phyloP scores from a whole-genome alignment of 2,329 filamentous ascomycete species.

The Aspergillus flavus region DNA sequence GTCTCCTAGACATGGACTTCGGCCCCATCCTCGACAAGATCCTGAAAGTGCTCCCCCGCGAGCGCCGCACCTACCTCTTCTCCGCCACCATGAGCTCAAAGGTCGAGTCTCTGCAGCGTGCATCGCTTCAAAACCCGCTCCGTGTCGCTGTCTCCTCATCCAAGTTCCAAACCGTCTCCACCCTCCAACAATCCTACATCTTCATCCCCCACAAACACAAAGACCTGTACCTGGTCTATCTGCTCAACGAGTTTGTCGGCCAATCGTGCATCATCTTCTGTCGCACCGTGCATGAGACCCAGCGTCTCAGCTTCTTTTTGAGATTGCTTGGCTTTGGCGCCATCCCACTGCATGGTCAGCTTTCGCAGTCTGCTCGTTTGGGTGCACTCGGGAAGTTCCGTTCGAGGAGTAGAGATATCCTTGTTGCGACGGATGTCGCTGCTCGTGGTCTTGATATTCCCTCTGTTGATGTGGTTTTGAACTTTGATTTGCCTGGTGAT shows the following conservation, averaged over 20 bases:
- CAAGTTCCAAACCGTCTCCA: constrained; percentile 90
- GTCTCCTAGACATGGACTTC: constrained; percentile 91
- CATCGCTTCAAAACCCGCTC: constrained; percentile 81
- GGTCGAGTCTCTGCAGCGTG: constrained; percentile 88
- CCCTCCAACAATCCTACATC: constrained; percentile 80
- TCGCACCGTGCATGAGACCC: constrained; percentile 86
- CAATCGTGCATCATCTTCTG: constrained; percentile 88
- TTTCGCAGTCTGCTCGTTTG: constrained; percentile 83
- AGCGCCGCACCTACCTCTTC: constrained; percentile 83
- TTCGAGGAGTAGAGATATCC: constrained; percentile 74
- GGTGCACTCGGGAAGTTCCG: constrained; percentile 91
- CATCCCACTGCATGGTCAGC: constrained; percentile 89
- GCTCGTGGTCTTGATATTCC: constrained; percentile 91
- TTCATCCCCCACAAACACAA: constrained; percentile 87
- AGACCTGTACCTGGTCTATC: constrained; percentile 83
- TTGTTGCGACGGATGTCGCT: constrained; percentile 90
- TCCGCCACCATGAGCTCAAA: constrained; percentile 93
- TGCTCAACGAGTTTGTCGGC: constrained; percentile 85
- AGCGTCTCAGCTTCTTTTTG: constrained; percentile 80
- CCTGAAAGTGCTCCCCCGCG: constrained; percentile 76
- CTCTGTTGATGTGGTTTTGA: constrained; percentile 83
- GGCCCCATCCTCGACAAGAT: constrained; percentile 92
- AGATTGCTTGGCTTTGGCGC: constrained; percentile 84
- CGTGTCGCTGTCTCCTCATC: constrained; percentile 74
- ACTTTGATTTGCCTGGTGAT: constrained; percentile 71